Evolutionary conservation across 257 asterid genomes (phyloP), one percentile per base, ranked within the genome.

Genomic region (Voacanga thouarsii): DNA sequence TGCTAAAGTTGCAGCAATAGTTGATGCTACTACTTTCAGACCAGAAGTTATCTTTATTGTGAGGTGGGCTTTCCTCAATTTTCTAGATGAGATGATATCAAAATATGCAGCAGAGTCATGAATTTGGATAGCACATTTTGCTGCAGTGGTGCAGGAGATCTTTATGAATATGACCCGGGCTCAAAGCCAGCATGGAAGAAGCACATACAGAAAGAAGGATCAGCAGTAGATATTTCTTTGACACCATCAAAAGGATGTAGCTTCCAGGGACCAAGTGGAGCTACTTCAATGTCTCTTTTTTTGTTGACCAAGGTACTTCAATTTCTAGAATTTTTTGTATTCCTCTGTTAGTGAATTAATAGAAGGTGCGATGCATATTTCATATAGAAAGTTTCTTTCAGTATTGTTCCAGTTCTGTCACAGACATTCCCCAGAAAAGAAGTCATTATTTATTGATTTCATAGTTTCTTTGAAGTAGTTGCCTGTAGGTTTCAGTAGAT

Each of bases 181-280:
- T 80, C 98, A 33, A 92, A 86, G 82, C 97, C 97, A 45, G 86
- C 94, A 59, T 94, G 98, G 98, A 94, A 91, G 90, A 94, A 92
- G 85, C 98, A 94, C 53, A 85, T 92, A 84, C 87, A 69, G 45
- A 76, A 63, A 72, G 86, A 86, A 70, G 92, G 86, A 71, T 82
- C 89, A 8, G 76, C 72, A 44, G 74, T 82, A 49, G 79, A 85
- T 14, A 76, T 87, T 30, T 85, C 89, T 14, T 76, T 94, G 80
- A 84, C 86, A 9, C 82, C 95, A 18, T 80, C 84, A 73, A 80
- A 41, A 68, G 89, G 96, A 16, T 94, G 97, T 88, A 79, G 75
- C 78, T 72, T 88, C 74, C 86, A 78, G 65, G 92, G 90, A 72
- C 74, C 86, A 23, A 78, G 80, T 39, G 94, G 89, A 75, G 75